Conservation (phyloP, 805 yeast genomes). For the Schwanniomyces occidentalis region DNA sequence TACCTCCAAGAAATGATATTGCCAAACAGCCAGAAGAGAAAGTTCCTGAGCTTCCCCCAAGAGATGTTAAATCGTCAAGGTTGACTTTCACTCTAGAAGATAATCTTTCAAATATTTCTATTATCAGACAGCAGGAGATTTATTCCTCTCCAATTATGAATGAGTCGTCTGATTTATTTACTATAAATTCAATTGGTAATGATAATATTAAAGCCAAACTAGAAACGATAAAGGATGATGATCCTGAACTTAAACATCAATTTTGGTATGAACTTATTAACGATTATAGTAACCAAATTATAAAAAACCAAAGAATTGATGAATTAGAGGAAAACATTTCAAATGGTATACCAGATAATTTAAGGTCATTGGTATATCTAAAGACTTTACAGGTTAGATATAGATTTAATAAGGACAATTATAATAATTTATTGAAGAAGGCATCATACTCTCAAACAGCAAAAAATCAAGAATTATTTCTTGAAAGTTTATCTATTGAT, state of each 20-base stretch:
- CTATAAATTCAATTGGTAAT: slow-evolving; percentile 6
- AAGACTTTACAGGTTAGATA: slow-evolving; percentile 31
- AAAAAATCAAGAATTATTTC: slow-evolving; percentile 12
- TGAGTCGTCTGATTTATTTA: slow-evolving; percentile 27
- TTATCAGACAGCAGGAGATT: slow-evolving; percentile 24
- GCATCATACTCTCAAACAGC: slow-evolving; percentile 15
- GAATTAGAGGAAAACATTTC: slow-evolving; percentile 23
- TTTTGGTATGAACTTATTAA: slow-evolving; percentile 21
- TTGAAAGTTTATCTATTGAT: slow-evolving; percentile 18
- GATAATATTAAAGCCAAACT: slow-evolving; percentile 10
- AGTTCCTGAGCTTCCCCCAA: slow-evolving; percentile 1
- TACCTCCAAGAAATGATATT: slow-evolving; percentile 6
- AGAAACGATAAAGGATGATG: slow-evolving; percentile 5
- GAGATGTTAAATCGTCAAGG: neutral
- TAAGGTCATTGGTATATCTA: slow-evolving; percentile 33
- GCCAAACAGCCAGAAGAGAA: neutral
- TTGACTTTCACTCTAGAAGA: slow-evolving; percentile 16
- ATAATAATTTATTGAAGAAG: slow-evolving; percentile 27
- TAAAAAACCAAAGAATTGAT: slow-evolving; percentile 7
- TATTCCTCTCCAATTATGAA: slow-evolving; percentile 25
- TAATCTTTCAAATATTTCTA: slow-evolving; percentile 20
- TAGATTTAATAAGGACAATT: slow-evolving; percentile 30
- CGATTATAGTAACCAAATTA: slow-evolving; percentile 14
- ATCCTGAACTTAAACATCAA: slow-evolving; percentile 6
- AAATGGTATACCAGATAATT: slow-evolving; percentile 30